Conservation (phyloP, 164 flowering plant genomes). For the Buxus sempervirens region DNA sequence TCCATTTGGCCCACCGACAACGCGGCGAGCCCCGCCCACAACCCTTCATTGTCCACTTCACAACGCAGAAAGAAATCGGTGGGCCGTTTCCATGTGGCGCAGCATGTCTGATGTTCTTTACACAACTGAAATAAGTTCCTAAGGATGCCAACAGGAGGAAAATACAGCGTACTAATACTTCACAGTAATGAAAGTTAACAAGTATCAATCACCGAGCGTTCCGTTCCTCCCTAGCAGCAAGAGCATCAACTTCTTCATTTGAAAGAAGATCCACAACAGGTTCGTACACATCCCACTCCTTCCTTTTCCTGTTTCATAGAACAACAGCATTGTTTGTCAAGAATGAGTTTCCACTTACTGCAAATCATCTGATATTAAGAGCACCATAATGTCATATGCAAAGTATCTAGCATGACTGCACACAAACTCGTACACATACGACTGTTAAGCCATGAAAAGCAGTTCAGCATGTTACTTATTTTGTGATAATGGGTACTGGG, state of each 20-base stretch:
- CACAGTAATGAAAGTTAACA: too few relatives aligned
- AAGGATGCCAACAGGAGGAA: too few relatives aligned
- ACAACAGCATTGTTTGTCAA: neutral
- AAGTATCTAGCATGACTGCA: neutral
- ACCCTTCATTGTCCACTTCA: too few relatives aligned
- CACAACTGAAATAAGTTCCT: too few relatives aligned
- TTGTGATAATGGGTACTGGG: too few relatives aligned
- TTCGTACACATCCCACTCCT: slow-evolving; percentile 82
- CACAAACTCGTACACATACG: neutral
- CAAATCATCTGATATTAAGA: neutral
- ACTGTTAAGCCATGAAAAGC: neutral
- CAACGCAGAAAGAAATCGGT: too few relatives aligned
- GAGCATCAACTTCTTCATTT: slow-evolving; percentile 83
- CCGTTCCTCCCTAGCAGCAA: slow-evolving; percentile 80
- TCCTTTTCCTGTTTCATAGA: slow-evolving; percentile 66
- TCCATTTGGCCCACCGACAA: too few relatives aligned
- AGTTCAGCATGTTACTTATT: too few relatives aligned
- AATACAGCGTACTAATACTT: too few relatives aligned
- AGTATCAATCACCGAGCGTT: slow-evolving; percentile 38
- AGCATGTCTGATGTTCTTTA: too few relatives aligned
- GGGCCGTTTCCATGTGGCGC: too few relatives aligned
- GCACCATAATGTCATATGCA: neutral
- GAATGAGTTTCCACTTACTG: neutral
- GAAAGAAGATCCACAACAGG: slow-evolving; percentile 85
- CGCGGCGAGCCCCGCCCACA: too few relatives aligned